Evolutionary conservation across 208 protist genomes (phyloP), one percentile per base, ranked within the genome.

Genomic region (Histomonas meleagridis): DNA sequence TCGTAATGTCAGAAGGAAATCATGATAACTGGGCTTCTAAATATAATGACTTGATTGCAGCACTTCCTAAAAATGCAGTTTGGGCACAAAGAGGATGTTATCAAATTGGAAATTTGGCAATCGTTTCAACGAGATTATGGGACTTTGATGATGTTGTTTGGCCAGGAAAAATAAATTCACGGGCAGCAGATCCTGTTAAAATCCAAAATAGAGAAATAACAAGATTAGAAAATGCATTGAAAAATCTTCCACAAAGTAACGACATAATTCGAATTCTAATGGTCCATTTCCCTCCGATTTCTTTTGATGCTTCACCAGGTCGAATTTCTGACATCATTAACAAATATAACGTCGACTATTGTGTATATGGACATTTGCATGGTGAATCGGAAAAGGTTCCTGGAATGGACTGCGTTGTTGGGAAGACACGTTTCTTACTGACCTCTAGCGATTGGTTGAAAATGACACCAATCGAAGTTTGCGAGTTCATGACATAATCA

Each of bases 11-110:
- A 32, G 46, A 51, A 86, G 76, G 76, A 32, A 86, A 86, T 86
- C 76, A 86, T n/a, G 76, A 86, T 49, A 51, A 46, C 32, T 86
- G 76, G 76, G 70, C 70, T 32, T 86, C 76, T 38, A 86, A 86
- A 55, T 12, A 14, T 38, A 32, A 9, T 18, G 46, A 40, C 23
- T 10, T n/a, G n/a, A 65, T 65, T 65, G 38, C 51, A 28, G 40
- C 43, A 53, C 38, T 86, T 40, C 76, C 76, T 53, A 3, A 12
- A 5, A 86, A 86, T 35, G 76, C 38, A 5, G 38, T n/a, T 51
- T 86, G 76, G 76, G 38, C 46, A 18, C 40, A 51, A n/a, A 26
- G 46, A 32, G 46, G 23, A 38, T 51, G 43, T 12, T 48, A 55
- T 7, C 23, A 46, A 55, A 55, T 55, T 26, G 76, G 76, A 32